Conservation (phyloP, 2,329 filamentous ascomycete species). For the Cladosporium cucumerinum region DNA sequence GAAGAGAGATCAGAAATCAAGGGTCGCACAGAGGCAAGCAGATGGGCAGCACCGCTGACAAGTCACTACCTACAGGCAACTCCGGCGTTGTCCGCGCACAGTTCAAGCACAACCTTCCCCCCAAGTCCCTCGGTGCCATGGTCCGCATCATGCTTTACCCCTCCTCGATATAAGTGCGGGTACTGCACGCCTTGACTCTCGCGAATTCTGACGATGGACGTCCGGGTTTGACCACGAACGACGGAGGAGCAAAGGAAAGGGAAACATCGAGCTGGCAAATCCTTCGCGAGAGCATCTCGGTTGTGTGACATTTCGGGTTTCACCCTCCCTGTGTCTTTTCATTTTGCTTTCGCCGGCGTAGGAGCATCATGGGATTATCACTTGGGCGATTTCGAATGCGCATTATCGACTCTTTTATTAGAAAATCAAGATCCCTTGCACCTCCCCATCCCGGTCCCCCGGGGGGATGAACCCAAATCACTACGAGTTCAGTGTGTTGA, state of each 20-base stretch:
- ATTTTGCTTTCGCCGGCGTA: slow-evolving; percentile 16
- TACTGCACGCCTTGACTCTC: background rate
- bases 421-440: slow-evolving; percentile 14
- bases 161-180: slow-evolving; percentile 36
- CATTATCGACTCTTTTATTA: slow-evolving; percentile 16
- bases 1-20: background rate
- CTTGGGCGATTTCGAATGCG: slow-evolving; percentile 12
- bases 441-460: slow-evolving; percentile 7
- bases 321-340: background rate
- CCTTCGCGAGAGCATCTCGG: slow-evolving; percentile 5
- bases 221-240: slow-evolving; percentile 12
- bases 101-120: slow-evolving; percentile 93
- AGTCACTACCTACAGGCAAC: slow-evolving; percentile 63
- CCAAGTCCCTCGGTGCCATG: slow-evolving; percentile 82
- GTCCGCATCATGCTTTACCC: slow-evolving; percentile 42
- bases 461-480: slow-evolving; percentile 11
- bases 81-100: slow-evolving; percentile 96
- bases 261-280: slow-evolving; percentile 4
- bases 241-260: background rate
- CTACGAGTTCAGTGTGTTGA: background rate
- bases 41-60: slow-evolving; percentile 22
- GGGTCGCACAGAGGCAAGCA: slow-evolving; percentile 10
- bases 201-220: slow-evolving; percentile 14
- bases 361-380: slow-evolving; percentile 11
- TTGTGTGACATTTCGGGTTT: background rate